Evolutionary conservation across 352 stramenopile species (phyloP), one percentile per base, ranked within the genome.

Genomic region (Halophytophthora polymorphica): DNA sequence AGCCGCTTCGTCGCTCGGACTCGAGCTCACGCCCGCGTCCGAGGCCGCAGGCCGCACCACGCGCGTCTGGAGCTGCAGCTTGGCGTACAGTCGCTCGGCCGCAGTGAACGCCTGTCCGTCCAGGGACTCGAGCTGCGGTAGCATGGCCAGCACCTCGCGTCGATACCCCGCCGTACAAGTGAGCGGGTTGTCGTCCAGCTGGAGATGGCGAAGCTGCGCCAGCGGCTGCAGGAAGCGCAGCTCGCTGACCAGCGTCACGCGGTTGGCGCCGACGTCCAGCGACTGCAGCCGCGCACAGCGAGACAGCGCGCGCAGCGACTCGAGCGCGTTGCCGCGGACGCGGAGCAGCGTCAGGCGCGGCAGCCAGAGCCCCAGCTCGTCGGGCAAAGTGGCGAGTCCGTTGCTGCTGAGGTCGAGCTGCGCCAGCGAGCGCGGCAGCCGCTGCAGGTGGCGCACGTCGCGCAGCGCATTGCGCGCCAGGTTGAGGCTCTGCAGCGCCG

Each of bases 361-460:
- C 19, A 75, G 62, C 56, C 75, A 82, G 2, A 44, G 15, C 38
- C 55, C 60, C 31, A 74, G 58, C 34, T 77, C 61, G 0, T 44
- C 2, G 1, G 81, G 77, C 39, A 91, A 45, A 19, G 43, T 25
- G 1, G 25, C 19, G 35, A 91, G 62, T 10, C 53, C 63, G 41
- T 91, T 91, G 33, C 38, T 51, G 58, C 77, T 85, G 31, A 91
- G 51, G 53, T 91, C 77, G 43, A 89, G 58, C 18, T 73, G 69
- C 21, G 54, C 62, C 50, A 91, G 55, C 7, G 53, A 66, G 18
- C 47, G 49, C n/a, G 66, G 66, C 43, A 91, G 59, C 48, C 77
- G 42, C 58, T 73, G 64, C 41, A 91, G 58, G 39, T 83, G 63
- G 17, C 54, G 50, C 22, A 88, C 57, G 38, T 80, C 66, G 2